phyloP scores from a whole-genome alignment of 2,329 filamentous ascomycete species.

The Paecilomyces variotii region DNA sequence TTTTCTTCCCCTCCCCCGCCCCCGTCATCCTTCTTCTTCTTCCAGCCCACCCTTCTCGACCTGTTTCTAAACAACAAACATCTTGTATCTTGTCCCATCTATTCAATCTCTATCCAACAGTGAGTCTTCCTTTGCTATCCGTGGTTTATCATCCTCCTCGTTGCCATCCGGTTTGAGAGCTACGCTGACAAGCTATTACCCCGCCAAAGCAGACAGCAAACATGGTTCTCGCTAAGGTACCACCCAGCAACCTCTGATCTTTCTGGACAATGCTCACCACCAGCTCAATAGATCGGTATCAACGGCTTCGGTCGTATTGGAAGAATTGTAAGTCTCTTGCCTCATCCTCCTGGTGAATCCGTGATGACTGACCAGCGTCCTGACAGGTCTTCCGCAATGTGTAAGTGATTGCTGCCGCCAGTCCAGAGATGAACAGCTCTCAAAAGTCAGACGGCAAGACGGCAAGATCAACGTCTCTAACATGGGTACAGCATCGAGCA shows the following conservation, averaged over 20 bases:
- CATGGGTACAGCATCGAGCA: slow-evolving; percentile 61
- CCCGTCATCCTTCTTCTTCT: slow-evolving; percentile 10
- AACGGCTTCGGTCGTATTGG: slow-evolving; percentile 99
- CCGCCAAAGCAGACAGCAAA: slow-evolving; percentile 20
- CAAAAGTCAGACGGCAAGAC: neutral
- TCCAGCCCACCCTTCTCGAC: slow-evolving; percentile 1
- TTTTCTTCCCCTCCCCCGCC: slow-evolving; percentile 21
- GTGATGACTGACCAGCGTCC: slow-evolving; percentile 15
- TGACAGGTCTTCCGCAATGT: slow-evolving; percentile 86
- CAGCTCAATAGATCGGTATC: slow-evolving; percentile 74
- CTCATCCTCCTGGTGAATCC: neutral
- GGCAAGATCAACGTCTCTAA: neutral
- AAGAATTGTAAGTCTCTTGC: slow-evolving; percentile 58
- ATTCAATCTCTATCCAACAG: neutral
- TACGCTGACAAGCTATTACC: slow-evolving; percentile 19
- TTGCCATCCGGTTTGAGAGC: slow-evolving; percentile 3
- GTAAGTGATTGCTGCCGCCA: slow-evolving; percentile 39
- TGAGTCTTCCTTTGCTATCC: slow-evolving; percentile 1
- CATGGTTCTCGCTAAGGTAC: slow-evolving; percentile 29
- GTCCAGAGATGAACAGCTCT: neutral
- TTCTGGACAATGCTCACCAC: slow-evolving; percentile 34
- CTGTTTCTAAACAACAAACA: slow-evolving; percentile 1
- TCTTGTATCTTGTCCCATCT: neutral
- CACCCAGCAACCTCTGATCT: neutral
- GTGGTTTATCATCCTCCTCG: neutral